Evolutionary conservation across 2,329 filamentous ascomycete genomes (phyloP), one percentile per base, ranked within the genome.

Genomic region (Cadophora sp.): DNA sequence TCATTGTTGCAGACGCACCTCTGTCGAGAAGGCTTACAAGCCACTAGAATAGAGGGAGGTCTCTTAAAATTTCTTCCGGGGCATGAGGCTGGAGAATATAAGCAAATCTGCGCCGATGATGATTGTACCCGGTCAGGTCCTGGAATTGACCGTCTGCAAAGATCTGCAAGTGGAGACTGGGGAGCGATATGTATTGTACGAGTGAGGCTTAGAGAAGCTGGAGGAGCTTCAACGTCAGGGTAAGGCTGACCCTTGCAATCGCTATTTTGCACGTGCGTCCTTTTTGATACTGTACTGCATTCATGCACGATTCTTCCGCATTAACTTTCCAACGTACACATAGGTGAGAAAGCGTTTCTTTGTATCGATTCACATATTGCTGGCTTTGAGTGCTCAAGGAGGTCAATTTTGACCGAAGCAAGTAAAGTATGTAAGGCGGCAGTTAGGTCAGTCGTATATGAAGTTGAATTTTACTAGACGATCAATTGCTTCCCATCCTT

Each of bases 1-100:
- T 68, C 73, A 75, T 75, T 50, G 61, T 72, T 60, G 70, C 64
- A 65, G 27, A 48, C 16, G 43, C 29, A 68, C 56, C 68, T 63
- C 51, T 58, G 62, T 61, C 43, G 12, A 67, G 53, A 55, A 63
- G 64, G 61, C 62, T 58, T 4, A 8, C 51, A 40, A 65, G 63
- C 29, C 58, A 58, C 12, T 29, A 16, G 37, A 27, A 31, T n/a
- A 56, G 26, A 29, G 26, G 24, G 34, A 29, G 26, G 24, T 40
- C n/a, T 62, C 26, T 61, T 34, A 64, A 22, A 61, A 43, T 60
- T 66, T 19, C 24, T 63, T 8, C 3, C 29, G 14, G 61, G 22
- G 48, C 61, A 63, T 53, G 48, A 37, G 43, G 37, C 56, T 59
- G 34, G 12, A 11, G 34, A 27, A 27, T 34, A 40, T 11, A 37